Evolutionary conservation across 129 eudicot genomes (phyloP).

Genomic region (Arctium minus): DNA sequence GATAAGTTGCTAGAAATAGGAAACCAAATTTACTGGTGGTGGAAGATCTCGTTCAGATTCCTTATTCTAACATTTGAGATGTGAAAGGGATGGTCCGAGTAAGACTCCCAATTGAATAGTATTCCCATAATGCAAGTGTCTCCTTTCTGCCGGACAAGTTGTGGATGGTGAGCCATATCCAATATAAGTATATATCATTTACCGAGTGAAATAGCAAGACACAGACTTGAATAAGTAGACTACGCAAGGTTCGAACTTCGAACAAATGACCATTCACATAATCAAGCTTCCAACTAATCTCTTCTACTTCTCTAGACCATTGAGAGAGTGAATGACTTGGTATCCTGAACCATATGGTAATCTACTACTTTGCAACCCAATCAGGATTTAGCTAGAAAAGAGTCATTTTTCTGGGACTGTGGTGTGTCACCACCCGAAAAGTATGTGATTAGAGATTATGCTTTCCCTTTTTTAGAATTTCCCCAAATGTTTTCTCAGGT

Average conservation of each 20-base stretch:
- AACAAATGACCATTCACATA: neutral
- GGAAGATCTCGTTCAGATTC: neutral
- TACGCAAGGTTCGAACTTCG: no score
- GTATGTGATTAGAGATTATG: no score
- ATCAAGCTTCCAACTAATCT: neutral
- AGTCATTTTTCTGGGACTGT: no score
- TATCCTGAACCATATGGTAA: neutral
- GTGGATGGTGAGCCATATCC: neutral
- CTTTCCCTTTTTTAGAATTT: no score
- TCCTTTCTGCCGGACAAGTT: no score
- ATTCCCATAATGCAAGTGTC: no score
- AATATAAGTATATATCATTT: neutral
- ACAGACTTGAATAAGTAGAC: neutral
- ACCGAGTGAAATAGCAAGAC: neutral
- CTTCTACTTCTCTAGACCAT: neutral
- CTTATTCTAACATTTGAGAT: neutral
- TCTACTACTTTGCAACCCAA: neutral
- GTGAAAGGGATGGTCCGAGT: neutral
- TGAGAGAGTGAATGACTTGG: neutral
- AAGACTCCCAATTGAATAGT: neutral
- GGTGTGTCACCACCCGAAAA: no score
- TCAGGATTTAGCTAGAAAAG: no score
- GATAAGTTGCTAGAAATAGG: neutral
- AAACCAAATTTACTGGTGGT: neutral
- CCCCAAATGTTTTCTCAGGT: no score